Conservation (phyloP, 73 alveolate genomes). For the Paramecium caudatum region DNA sequence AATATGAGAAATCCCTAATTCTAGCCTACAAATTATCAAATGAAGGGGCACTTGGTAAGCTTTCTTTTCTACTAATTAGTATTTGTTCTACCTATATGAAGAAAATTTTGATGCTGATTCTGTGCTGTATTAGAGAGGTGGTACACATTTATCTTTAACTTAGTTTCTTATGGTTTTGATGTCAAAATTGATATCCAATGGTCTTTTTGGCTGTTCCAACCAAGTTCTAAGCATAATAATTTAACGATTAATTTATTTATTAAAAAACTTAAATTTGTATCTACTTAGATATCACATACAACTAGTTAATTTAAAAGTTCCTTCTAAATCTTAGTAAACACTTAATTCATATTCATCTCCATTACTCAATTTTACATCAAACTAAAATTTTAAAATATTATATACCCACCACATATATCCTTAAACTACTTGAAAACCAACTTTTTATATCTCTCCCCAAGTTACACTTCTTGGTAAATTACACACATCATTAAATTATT, state of each 20-base stretch:
- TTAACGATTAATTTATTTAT: conserved; percentile 2
- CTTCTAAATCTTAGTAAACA: background rate
- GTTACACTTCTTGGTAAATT: background rate
- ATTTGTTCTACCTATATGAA: conserved; percentile 27
- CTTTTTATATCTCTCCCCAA: background rate
- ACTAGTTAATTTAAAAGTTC: background rate
- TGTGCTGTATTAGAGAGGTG: background rate
- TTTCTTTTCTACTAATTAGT: background rate
- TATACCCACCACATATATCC: conserved; percentile 34
- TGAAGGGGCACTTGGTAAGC: background rate
- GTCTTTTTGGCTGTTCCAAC: conserved; percentile 31
- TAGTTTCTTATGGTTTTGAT: conserved; percentile 5
- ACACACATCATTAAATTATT: background rate
- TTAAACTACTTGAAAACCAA: background rate
- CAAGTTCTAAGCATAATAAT: conserved; percentile 3
- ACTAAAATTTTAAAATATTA: background rate
- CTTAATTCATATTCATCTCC: background rate
- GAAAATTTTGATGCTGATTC: conserved; percentile 37
- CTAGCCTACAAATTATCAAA: conserved; percentile 54
- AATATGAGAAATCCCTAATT: conserved; percentile 59
- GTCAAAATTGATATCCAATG: conserved; percentile 13
- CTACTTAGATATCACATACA: background rate
- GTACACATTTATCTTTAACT: conserved; percentile 19
- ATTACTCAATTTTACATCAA: conserved; percentile 10
- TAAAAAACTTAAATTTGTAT: background rate